Base-by-base conservation (phyloP, 768 basidiomycete species). In the Boletus edulis region DNA sequence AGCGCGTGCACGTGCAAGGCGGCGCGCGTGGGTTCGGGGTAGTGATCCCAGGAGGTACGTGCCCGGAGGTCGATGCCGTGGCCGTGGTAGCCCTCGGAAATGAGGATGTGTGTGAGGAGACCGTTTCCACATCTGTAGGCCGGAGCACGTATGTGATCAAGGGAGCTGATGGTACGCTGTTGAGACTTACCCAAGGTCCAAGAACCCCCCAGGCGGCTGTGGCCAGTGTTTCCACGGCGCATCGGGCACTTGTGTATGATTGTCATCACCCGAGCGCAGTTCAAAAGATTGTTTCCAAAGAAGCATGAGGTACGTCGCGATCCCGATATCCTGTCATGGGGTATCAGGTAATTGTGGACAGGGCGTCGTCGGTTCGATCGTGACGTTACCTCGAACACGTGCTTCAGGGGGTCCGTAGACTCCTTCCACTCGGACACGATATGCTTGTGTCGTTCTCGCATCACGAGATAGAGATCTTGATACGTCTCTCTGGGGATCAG, bases 281-380 rank as follows among this genome's bases (percentile, higher is more conserved):
- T 38, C 46, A 63, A 83, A 96, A 14, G 84, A 85, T 35, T 82
- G 76, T 62, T 88, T 91, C 96, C 96, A 98, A 4, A 98, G 73
- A 1, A 96, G 78, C 72, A 98, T 92, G 27, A 98, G 76, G 68
- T 90, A 98, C 2, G 93, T 92, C 3, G 94, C 94, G 41, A 98
- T 95, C 15, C 92, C 92, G 35, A 98, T 92, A 67, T 98, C 96
- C 89, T 96, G 62, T 32, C 44, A 37, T 15, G 39, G 34, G 8
- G 34, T 12, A 27, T 56, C 35, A 61, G 44, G 37, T 20, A 37
- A 24, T 10, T 37, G 14, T 20, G 40, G 11, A 14, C 5, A 40
- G 15, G 12, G 18, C 4, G n/a, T 24, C 31, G n/a, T 5, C 14
- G 38, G 41, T 18, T 22, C 27, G 27, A 29, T 29, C 1, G 27